Conservation (phyloP, 371 early-diverging fungal species). For the Mortierella sp. region DNA sequence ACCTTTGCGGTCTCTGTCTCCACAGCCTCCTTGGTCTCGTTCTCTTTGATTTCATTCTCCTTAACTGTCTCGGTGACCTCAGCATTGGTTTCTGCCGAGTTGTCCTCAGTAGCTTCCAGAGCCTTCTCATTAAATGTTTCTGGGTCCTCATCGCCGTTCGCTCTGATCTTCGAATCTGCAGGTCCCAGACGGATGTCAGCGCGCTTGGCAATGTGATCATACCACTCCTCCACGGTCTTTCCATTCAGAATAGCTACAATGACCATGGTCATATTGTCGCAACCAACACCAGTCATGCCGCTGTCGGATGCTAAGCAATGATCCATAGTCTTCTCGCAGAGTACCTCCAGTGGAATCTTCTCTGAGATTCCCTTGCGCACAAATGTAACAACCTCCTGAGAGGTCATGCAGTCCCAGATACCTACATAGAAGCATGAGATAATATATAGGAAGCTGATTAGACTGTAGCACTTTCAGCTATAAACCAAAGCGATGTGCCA, state of each 20-base stretch:
- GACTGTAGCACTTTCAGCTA: too few species aligned
- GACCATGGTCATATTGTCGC: slow-evolving; percentile 98
- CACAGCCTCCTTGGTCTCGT: not conserved
- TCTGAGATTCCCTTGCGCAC: slow-evolving; percentile 75
- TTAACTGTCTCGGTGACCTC: slow-evolving; percentile 5
- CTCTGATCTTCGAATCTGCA: slow-evolving; percentile 19
- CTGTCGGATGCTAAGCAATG: slow-evolving; percentile 86
- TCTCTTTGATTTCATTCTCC: not conserved
- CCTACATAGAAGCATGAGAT: slow-evolving; percentile 68
- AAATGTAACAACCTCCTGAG: slow-evolving; percentile 89
- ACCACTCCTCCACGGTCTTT: slow-evolving; percentile 78
- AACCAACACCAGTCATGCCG: slow-evolving; percentile 91
- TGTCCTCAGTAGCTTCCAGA: not conserved
- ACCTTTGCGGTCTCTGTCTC: not conserved
- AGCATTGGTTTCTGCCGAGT: not conserved
- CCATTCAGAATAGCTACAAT: slow-evolving; percentile 90
- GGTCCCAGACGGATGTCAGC: slow-evolving; percentile 37
- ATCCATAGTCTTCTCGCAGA: slow-evolving; percentile 93
- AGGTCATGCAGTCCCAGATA: slow-evolving; percentile 97
- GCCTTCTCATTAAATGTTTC: slow-evolving; percentile 19
- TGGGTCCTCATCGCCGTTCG: slow-evolving; percentile 47
- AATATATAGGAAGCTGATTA: too few species aligned
- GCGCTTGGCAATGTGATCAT: slow-evolving; percentile 48
- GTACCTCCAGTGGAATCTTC: slow-evolving; percentile 62
- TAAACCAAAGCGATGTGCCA: too few species aligned